A percentile compares a stretch with the other conserved stretches of the same genome.
Conservation (phyloP, 768 basidiomycete species). For the Pulveroboletus sp. region DNA sequence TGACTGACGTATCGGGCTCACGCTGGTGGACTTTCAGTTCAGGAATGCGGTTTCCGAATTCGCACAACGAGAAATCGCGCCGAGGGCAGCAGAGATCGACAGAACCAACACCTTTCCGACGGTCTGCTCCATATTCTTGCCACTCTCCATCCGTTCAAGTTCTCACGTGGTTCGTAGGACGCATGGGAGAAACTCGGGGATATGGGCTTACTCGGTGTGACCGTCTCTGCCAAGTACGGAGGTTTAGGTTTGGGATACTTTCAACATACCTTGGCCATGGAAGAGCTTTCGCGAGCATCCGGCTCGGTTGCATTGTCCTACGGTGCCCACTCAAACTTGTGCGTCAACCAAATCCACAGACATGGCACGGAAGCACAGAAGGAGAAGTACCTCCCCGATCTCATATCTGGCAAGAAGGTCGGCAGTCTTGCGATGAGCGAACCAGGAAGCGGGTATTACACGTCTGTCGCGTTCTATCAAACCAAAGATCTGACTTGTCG, state of each 20-base stretch:
- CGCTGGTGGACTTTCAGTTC: slow-evolving; percentile 49
- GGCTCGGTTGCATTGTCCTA: slow-evolving; percentile 92
- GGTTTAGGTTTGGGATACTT: slow-evolving; percentile 83
- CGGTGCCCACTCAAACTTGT: slow-evolving; percentile 89
- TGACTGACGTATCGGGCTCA: background rate
- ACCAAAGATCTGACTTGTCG: background rate
- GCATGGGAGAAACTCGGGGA: slow-evolving; percentile 85
- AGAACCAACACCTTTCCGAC: slow-evolving; percentile 75
- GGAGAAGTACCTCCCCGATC: slow-evolving; percentile 70
- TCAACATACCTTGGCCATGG: slow-evolving; percentile 90
- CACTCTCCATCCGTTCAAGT: background rate
- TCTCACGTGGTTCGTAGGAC: slow-evolving; percentile 45
- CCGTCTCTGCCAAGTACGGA: slow-evolving; percentile 75
- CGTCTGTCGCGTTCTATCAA: background rate
- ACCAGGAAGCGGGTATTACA: slow-evolving; percentile 62
- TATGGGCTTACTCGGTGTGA: slow-evolving; percentile 91
- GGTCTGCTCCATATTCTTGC: slow-evolving; percentile 38
- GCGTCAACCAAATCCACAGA: slow-evolving; percentile 79
- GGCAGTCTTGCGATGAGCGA: slow-evolving; percentile 96
- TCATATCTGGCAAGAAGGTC: slow-evolving; percentile 76
- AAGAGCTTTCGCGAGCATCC: slow-evolving; percentile 85
- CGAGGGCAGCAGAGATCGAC: slow-evolving; percentile 83
- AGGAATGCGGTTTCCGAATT: slow-evolving; percentile 75
- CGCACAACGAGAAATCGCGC: slow-evolving; percentile 79
- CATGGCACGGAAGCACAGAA: slow-evolving; percentile 85